phyloP scores from a whole-genome alignment of 1,139 yeast species.

The Meyerozyma smithsonii region DNA sequence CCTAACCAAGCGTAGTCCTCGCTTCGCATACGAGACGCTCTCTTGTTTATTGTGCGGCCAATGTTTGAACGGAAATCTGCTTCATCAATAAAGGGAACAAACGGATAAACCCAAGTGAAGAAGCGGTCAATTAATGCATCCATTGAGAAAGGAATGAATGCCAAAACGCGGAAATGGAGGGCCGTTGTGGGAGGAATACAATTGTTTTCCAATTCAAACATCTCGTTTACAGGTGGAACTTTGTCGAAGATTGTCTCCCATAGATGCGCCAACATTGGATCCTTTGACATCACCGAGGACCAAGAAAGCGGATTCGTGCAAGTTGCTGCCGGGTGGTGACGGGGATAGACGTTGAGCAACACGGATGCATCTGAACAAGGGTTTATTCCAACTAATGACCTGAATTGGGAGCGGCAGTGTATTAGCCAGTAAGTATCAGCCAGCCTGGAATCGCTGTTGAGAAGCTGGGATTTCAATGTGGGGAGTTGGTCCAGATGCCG shows the following conservation, averaged over 20 bases:
- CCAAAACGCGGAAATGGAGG: conserved; percentile 11
- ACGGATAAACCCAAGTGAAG: conserved; percentile 43
- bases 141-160: conserved; percentile 5
- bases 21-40: background rate
- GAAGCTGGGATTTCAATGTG: too few relatives aligned
- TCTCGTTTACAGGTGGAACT: background rate
- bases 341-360: background rate
- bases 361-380: background rate
- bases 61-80: conserved; percentile 18
- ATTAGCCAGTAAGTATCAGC: background rate
- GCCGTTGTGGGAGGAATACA: background rate
- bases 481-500: too few relatives aligned
- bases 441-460: background rate
- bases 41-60: too few relatives aligned
- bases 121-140: conserved; percentile 23
- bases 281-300: too few relatives aligned
- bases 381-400: background rate
- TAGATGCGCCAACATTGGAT: too few relatives aligned
- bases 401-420: background rate
- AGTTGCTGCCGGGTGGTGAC: too few relatives aligned
- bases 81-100: conserved; percentile 50
- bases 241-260: background rate
- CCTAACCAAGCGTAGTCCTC: conserved; percentile 45
- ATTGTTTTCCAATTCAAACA: background rate
- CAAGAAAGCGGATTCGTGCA: too few relatives aligned